Evolutionary conservation across 2,329 filamentous ascomycete genomes (phyloP).

Genomic region (Trichophyton benhamiae): DNA sequence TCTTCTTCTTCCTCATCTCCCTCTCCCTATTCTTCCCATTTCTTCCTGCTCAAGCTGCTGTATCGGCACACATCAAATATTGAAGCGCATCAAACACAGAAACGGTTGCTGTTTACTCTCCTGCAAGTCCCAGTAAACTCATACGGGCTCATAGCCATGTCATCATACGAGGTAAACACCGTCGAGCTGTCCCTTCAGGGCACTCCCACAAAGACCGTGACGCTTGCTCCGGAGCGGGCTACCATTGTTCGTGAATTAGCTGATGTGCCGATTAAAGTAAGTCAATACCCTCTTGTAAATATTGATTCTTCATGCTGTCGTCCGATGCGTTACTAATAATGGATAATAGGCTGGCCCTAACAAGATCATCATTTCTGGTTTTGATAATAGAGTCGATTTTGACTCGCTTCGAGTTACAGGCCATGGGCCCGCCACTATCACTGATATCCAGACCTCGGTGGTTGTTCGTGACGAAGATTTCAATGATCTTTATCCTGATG

Average conservation of each 20-base stretch:
- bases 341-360: constrained; percentile 41
- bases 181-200: constrained; percentile 40
- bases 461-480: constrained; percentile 45
- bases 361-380: constrained; percentile 44
- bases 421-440: constrained; percentile 45
- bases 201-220: constrained; percentile 49
- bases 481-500: constrained; percentile 38
- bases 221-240: constrained; percentile 49
- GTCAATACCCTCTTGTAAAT: background rate
- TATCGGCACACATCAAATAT: background rate
- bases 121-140: background rate
- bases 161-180: constrained; percentile 10
- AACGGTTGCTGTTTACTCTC: background rate
- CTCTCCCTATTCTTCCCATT: background rate
- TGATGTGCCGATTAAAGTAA: constrained; percentile 38
- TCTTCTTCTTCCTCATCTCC: background rate
- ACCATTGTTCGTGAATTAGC: constrained; percentile 50
- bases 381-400: constrained; percentile 43
- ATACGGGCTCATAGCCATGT: constrained; percentile 4
- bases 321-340: background rate
- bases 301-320: no score
- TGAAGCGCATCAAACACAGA: background rate
- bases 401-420: constrained; percentile 50
- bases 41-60: background rate
- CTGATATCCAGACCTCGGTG: constrained; percentile 50